phyloP scores from a whole-genome alignment of 116 monocot species.

The Trichopus zeylanicus region DNA sequence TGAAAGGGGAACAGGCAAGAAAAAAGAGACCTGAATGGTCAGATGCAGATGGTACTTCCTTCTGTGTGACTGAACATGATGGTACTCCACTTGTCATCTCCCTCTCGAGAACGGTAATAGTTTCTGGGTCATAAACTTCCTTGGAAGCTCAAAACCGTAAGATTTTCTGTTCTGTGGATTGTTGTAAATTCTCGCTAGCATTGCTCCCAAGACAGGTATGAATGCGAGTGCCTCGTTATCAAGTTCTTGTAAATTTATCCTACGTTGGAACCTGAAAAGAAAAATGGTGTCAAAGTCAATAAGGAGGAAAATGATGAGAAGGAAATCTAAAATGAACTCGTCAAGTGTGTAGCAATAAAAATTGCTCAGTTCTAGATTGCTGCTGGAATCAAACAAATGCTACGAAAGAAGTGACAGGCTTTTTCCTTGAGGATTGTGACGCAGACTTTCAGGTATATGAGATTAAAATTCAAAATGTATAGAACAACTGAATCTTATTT shows the following conservation, averaged over 20 bases:
- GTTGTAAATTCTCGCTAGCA: slow-evolving; percentile 78
- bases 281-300: no score
- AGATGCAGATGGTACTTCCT: slow-evolving; percentile 16
- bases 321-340: no score
- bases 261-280: slow-evolving; percentile 73
- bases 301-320: no score
- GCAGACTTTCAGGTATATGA: no score
- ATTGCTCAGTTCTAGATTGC: no score
- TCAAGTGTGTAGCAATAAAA: no score
- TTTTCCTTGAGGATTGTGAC: no score
- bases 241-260: slow-evolving; percentile 60
- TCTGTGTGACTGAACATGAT: slow-evolving; percentile 16
- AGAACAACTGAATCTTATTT: no score
- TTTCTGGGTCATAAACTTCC: slow-evolving; percentile 84
- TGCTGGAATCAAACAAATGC: no score
- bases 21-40: slow-evolving; percentile 46
- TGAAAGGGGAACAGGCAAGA: slow-evolving; percentile 4
- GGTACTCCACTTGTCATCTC: slow-evolving; percentile 61
- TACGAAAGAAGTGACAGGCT: no score
- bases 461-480: no score
- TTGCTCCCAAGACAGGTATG: slow-evolving; percentile 74
- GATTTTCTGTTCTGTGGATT: slow-evolving; percentile 82
- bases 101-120: slow-evolving; percentile 54
- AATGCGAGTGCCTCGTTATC: slow-evolving; percentile 90
- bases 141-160: slow-evolving; percentile 89